Base-by-base conservation (phyloP, 768 basidiomycete genomes). In the Scleroderma citrinum region DNA sequence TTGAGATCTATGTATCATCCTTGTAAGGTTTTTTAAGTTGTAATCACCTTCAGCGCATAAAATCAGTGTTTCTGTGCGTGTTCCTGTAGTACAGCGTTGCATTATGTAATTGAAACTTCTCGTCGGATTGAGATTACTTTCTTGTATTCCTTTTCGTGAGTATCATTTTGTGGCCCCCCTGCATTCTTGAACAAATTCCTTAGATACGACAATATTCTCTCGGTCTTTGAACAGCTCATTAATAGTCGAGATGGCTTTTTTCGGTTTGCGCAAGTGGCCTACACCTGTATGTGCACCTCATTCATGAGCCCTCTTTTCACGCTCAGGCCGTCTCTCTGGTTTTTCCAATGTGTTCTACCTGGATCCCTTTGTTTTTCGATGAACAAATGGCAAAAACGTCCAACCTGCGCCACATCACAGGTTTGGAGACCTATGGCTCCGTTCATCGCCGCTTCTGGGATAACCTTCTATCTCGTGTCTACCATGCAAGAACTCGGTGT, bases 261-360 rank as follows among this genome's bases (percentile, higher is more conserved):
- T 89, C 59, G 85, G 85, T 72, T 72, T 85, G 56, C 85, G 86
- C 70, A 85, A 86, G 72, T 89, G 83, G 83, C 77, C 84, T 51
- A 85, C 83, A 58, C 86, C 86, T 50, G 86, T 75, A 71, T 67
- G 82, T 79, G 26, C 8, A 29, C 8, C 26, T 29, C 26, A 29
- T 29, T 8, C 26, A 29, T 29, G n/a, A 52, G 26, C 26, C 55
- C 60, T n/a, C 38, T 20, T 14, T 38, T 32, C 46, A 3, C 23
- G 7, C 19, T 13, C 11, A 5, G 10, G 16, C 8, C 8, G 26
- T 29, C 35, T 3, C 7, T 42, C 14, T n/a, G n/a, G n/a, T n/a
- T n/a, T n/a, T n/a, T n/a, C n/a, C n/a, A n/a, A 6, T 43, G 16
- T 5, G 7, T 21, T 45, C 47, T 11, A 16, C 19, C n/a, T 32